Base-by-base conservation (phyloP, 176 grass and related monocot genomes). In the Cenchrus americanus region DNA sequence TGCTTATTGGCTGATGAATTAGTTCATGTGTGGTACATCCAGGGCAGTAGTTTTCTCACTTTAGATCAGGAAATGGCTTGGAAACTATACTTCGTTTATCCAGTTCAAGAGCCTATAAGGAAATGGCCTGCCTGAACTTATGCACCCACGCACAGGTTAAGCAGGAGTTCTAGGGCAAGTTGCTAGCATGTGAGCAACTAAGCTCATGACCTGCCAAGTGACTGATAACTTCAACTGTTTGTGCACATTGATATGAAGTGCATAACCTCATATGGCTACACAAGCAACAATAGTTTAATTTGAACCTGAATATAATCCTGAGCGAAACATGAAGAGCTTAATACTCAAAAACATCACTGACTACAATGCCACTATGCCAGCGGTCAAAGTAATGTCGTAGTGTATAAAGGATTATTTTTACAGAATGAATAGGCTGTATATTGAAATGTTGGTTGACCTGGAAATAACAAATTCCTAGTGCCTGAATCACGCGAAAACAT, bases 151-250 rank as follows among this genome's bases (percentile, higher is more conserved):
- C 18, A 49, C 5, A 34, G 10, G 7, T 69, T 59, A 55, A 22
- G 19, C 62, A 46, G 26, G 4, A 69, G 50, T 47, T 82, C 14
- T 57, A 46, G 37, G 37, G 24, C 0, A 7, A 79, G 2, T 24
- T 34, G 62, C 10, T 8, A 76, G 49, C 10, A 67, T 15, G 1
- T 57, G 66, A 58, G 69, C 5, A 14, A 54, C 17, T 66, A 11
- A 32, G 44, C 3, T 67, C 72, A 47, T 66, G 22, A 14, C 18
- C n/a, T 66, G 46, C 10, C 9, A 79, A 14, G 47, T 53, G 62
- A 26, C n/a, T 21, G 44, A 79, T 21, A 80, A 80, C 47, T 58
- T 18, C 51, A 69, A 22, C 22, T 84, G 23, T 47, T 77, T 18
- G 7, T 8, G 3, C 10, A 48, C 17, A 72, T 60, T 49, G 43